A percentile compares a stretch with the other conserved stretches of the same genome.
phyloP scores from a whole-genome alignment of 2,329 filamentous ascomycete species.

The Apiospora hydei region DNA sequence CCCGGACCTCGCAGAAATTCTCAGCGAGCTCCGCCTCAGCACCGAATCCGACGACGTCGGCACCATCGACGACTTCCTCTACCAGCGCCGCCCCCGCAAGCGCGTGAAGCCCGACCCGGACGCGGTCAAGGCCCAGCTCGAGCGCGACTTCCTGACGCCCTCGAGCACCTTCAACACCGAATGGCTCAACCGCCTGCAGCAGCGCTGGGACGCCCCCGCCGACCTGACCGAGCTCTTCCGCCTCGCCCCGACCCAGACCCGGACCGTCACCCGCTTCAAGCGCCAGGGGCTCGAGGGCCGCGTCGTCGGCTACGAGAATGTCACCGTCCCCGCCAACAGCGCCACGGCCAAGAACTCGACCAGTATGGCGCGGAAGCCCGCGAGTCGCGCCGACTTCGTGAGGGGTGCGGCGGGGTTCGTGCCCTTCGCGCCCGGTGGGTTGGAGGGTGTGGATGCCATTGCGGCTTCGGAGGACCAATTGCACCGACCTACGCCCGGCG shows the following conservation, averaged over 20 bases:
- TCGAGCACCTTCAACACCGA: constrained; percentile 79
- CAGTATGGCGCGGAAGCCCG: constrained; percentile 85
- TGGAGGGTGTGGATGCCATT: constrained; percentile 86
- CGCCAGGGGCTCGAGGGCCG: constrained; percentile 90
- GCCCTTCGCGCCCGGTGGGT: constrained; percentile 88
- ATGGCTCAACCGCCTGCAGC: constrained; percentile 90
- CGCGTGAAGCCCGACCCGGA: constrained; percentile 60
- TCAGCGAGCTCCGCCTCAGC: constrained; percentile 58
- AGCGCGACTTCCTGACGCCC: constrained; percentile 80
- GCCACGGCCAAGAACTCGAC: constrained; percentile 96
- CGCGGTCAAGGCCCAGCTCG: constrained; percentile 74
- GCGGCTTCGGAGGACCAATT: constrained; percentile 84
- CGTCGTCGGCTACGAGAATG: constrained; percentile 92
- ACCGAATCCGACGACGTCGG: constrained; percentile 41
- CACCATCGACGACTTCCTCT: constrained; percentile 66
- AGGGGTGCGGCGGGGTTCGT: constrained; percentile 93
- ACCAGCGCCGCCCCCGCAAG: constrained; percentile 51
- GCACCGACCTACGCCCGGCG: constrained; percentile 57
- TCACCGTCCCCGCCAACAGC: constrained; percentile 88
- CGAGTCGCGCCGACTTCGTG: constrained; percentile 87
- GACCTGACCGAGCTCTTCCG: constrained; percentile 87
- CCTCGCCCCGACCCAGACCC: constrained; percentile 87
- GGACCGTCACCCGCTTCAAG: constrained; percentile 92
- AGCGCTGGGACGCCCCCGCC: constrained; percentile 82
- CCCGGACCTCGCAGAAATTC: constrained; percentile 52